These are phyloP conservation scores for Astrephomene gubernaculifera DNA, from an alignment of 139 green algal genomes.

Conservation along the genomic window DNA sequence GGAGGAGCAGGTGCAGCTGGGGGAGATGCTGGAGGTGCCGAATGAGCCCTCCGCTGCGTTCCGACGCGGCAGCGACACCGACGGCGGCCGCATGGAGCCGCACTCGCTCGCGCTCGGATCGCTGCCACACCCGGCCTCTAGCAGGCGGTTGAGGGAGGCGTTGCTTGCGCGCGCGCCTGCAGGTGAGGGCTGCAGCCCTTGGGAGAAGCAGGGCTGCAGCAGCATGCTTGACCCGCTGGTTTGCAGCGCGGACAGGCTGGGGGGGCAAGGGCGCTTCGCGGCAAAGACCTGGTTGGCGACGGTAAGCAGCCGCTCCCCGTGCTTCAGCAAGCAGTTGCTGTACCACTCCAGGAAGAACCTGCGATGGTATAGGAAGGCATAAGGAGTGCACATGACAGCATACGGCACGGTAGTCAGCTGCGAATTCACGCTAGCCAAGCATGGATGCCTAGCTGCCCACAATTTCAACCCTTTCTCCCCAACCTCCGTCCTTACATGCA, in stretches of 20 bases:
- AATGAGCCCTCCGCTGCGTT: background rate
- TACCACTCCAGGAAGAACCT: conserved; percentile 80
- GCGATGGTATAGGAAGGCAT: too few species aligned
- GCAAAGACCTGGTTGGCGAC: conserved; percentile 43
- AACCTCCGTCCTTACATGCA: too few species aligned
- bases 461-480: too few species aligned
- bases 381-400: conserved; percentile 11
- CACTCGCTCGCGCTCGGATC: background rate
- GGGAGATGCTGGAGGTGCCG: conserved; percentile 9
- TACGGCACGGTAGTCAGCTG: background rate
- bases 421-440: too few species aligned
- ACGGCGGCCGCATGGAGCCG: background rate
- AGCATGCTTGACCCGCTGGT: too few species aligned
- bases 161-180: conserved; percentile 18
- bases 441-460: too few species aligned
- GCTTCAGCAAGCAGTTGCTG: conserved; percentile 61
- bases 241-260: too few species aligned
- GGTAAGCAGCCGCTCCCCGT: conserved; percentile 68
- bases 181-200: too few species aligned
- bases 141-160: conserved; percentile 28
- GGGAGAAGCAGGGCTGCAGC: too few species aligned
- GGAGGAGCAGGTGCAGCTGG: conserved; percentile 24
- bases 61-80: background rate
- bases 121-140: conserved; percentile 3
- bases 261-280: background rate